phyloP scores from a whole-genome alignment of 805 yeast species.

The Myxozyma kluyveri region DNA sequence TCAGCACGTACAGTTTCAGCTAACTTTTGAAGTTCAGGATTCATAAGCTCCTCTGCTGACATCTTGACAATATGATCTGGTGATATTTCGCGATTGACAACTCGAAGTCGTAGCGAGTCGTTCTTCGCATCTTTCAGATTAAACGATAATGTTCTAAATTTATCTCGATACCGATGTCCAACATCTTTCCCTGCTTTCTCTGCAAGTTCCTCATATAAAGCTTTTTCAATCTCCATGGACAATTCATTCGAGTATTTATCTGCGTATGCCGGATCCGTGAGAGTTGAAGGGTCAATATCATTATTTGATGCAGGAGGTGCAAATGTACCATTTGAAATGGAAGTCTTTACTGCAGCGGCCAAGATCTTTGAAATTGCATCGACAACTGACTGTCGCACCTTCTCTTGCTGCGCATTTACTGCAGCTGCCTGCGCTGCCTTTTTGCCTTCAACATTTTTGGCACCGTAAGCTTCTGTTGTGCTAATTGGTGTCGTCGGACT shows the following conservation, averaged over 20 bases:
- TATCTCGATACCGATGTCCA: conserved; percentile 56
- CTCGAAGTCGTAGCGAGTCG: conserved; percentile 52
- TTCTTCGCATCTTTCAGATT: conserved; percentile 60
- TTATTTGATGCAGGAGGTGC: too few species aligned
- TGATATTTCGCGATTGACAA: conserved; percentile 53
- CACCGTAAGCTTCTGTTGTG: not conserved
- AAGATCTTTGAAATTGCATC: conserved; percentile 50
- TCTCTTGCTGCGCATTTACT: conserved; percentile 31
- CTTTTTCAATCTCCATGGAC: conserved; percentile 53
- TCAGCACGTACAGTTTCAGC: conserved; percentile 71
- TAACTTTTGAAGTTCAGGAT: conserved; percentile 67
- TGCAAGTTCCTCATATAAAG: conserved; percentile 45
- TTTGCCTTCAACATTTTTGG: not conserved
- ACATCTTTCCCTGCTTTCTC: conserved; percentile 36
- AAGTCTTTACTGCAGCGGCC: conserved; percentile 31
- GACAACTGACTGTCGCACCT: conserved; percentile 53
- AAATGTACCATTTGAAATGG: not conserved
- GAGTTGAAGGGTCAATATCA: not conserved
- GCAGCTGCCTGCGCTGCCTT: not conserved
- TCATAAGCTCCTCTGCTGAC: conserved; percentile 71
- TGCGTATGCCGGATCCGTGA: conserved; percentile 38
- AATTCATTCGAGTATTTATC: conserved; percentile 42
- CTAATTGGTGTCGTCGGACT: not conserved
- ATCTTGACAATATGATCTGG: conserved; percentile 60
- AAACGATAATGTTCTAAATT: conserved; percentile 63